Conservation (phyloP, 1,139 yeast species). For the Lodderomyces pseudojiufengensis region DNA sequence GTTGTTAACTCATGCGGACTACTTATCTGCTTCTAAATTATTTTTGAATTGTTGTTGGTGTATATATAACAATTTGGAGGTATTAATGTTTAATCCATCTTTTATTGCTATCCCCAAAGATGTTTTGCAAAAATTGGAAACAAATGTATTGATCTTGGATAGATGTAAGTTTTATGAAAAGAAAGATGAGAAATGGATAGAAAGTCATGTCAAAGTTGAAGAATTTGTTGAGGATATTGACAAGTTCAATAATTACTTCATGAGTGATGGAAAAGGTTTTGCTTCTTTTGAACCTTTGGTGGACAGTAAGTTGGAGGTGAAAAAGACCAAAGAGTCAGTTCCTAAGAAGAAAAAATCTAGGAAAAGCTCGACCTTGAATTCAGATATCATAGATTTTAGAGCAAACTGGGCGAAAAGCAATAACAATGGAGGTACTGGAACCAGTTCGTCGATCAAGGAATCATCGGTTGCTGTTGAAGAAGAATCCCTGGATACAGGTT, state of each 20-base stretch:
- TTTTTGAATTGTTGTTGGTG: slow-evolving; percentile 64
- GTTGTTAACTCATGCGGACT: slow-evolving; percentile 50
- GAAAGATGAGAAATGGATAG: slow-evolving; percentile 12
- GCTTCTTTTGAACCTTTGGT: slow-evolving; percentile 46
- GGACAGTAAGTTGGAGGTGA: slow-evolving; percentile 32
- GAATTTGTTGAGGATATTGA: slow-evolving; percentile 14
- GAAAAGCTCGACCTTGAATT: slow-evolving; percentile 22
- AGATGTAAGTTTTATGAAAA: slow-evolving; percentile 19
- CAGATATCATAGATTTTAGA: slow-evolving; percentile 24
- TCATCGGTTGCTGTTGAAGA: slow-evolving; percentile 23
- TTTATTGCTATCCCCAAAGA: slow-evolving; percentile 29
- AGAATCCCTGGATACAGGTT: too few relatives aligned
- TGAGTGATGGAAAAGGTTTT: slow-evolving; percentile 42
- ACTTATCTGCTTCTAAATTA: slow-evolving; percentile 51
- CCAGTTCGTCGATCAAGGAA: background rate
- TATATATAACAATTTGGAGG: slow-evolving; percentile 62
- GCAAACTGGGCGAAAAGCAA: slow-evolving; percentile 4
- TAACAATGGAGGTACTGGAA: background rate
- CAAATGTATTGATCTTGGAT: slow-evolving; percentile 24
- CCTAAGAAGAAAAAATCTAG: slow-evolving; percentile 25
- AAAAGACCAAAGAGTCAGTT: slow-evolving; percentile 14
- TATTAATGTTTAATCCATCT: slow-evolving; percentile 51
- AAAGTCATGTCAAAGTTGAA: slow-evolving; percentile 12
- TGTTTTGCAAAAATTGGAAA: slow-evolving; percentile 27
- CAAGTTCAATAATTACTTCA: slow-evolving; percentile 34